Conservation (phyloP, 768 basidiomycete genomes). For the Termitomyces sp. region DNA sequence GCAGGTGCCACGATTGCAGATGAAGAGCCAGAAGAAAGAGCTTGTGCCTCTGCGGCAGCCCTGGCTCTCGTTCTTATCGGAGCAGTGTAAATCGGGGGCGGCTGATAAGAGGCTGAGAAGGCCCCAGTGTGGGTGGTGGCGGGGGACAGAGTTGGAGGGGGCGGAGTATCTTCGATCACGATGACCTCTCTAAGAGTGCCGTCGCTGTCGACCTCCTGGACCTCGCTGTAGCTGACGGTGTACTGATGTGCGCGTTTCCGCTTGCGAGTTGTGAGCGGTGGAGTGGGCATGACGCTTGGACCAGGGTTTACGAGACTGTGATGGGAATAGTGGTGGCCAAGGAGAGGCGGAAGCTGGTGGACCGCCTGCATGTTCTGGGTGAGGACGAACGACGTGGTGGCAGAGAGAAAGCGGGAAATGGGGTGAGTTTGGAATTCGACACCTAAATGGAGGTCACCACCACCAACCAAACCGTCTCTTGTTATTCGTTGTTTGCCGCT, state of each 20-base stretch:
- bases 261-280: conserved; percentile 71
- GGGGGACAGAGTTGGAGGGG: conserved; percentile 75
- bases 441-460: conserved; percentile 37
- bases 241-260: conserved; percentile 79
- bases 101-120: conserved; percentile 78
- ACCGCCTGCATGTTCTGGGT: conserved; percentile 66
- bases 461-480: conserved; percentile 21
- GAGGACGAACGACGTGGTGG: conserved; percentile 52
- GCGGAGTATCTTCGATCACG: conserved; percentile 89
- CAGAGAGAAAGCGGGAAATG: conserved; percentile 24
- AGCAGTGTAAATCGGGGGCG: conserved; percentile 68
- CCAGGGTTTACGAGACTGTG: conserved; percentile 40
- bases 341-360: conserved; percentile 58
- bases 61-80: conserved; percentile 82
- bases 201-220: conserved; percentile 77
- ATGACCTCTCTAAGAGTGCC: conserved; percentile 82
- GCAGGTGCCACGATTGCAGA: conserved; percentile 62
- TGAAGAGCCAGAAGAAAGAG: conserved; percentile 63
- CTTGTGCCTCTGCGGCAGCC: conserved; percentile 83
- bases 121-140: conserved; percentile 65
- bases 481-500: conserved; percentile 31
- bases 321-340: conserved; percentile 64
- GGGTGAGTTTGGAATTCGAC: conserved; percentile 31
- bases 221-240: conserved; percentile 83
- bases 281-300: conserved; percentile 67